Evolutionary conservation across 2,329 filamentous ascomycete species (phyloP), one percentile per base, ranked within the genome.

Genomic region (Colletotrichum echinochloae): DNA sequence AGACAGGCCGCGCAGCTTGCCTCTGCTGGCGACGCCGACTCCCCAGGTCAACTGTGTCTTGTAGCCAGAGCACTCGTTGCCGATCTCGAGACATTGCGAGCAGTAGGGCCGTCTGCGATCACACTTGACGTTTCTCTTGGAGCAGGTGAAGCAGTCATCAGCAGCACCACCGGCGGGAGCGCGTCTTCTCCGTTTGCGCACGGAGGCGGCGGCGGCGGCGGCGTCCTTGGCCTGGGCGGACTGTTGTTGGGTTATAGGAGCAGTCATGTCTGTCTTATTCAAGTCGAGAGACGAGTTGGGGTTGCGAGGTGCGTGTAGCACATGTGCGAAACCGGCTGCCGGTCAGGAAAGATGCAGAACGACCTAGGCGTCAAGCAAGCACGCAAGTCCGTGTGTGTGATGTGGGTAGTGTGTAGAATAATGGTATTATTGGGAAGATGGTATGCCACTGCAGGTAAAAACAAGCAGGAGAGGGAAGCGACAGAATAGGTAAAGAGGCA

Each of bases 31-130:
- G 70, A 98, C 95, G 61, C 95, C 95, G 57, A 98, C 94, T 51
- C 94, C 94, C 95, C 95, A 98, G 56, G 95, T 98, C 81, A 98
- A 87, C 76, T 95, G 95, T 20, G 95, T 98, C 84, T 97, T 97
- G 86, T 98, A 98, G 70, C 95, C 95, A 35, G 94, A 94, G 83
- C 95, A 98, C 78, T 97, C 94, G 79, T 94, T 94, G 74, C 94
- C 95, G 74, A 94, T 88, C 76, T 97, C 94, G 73, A 98, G 88
- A 81, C 95, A 99, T 82, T 94, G 95, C 54, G 94, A 94, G 83
- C 96, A 98, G 83, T 98, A 98, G 11, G 95, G 95, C 76, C 95
- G 89, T 78, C 94, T 90, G 76, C 95, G 91, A 82, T 98, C 95
- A 84, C 95, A 99, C 81, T 94, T 93, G 73, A 92, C 87, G 76